Evolutionary conservation across 2,329 filamentous ascomycete genomes (phyloP), one percentile per base, ranked within the genome.

Genomic region (Coniochaeta prunicola): DNA sequence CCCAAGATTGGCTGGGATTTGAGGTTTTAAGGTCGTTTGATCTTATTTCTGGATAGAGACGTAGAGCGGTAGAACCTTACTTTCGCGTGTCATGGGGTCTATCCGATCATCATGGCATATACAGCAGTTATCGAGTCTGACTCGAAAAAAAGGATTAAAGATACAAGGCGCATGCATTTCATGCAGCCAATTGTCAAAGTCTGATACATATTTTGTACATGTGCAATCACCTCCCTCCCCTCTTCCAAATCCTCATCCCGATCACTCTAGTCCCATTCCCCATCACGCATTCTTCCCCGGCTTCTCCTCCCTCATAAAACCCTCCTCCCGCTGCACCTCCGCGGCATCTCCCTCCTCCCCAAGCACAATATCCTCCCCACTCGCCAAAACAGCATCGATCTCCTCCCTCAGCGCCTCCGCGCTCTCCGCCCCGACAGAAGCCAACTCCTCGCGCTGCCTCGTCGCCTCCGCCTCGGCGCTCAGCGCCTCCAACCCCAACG

Each of bases 1-100:
- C 94, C 94, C 8, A 80, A 89, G 79, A 97, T 99, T 74, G 91
- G 83, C 59, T 88, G 85, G 85, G 84, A 88, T 65, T 70, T 88
- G 66, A 78, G 85, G 34, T 88, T 88, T 66, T 85, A 79, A 69
- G 62, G 33, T 6, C 34, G 10, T 40, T 36, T 6, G 12, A 50
- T 30, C 48, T 54, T 33, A 31, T 40, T 36, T n/a, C 26, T 38
- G 19, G 34, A 48, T 13, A 45, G 40, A 45, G 40, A 5, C n/a
- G n/a, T 8, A 8, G 24, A 34, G n/a, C 34, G 28, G 28, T 33
- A 54, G 28, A n/a, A 54, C 26, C 28, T 54, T 54, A 28, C 42
- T 48, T 48, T 48, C 42, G 19, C 12, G 42, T 48, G 42, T 48
- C 50, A 17, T 30, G 19, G 21, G 30, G 34, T 15, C 12, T 34